Evolutionary conservation across 106 monocot species (phyloP), one percentile per base, ranked within the genome.

Genomic region (Allium fistulosum): DNA sequence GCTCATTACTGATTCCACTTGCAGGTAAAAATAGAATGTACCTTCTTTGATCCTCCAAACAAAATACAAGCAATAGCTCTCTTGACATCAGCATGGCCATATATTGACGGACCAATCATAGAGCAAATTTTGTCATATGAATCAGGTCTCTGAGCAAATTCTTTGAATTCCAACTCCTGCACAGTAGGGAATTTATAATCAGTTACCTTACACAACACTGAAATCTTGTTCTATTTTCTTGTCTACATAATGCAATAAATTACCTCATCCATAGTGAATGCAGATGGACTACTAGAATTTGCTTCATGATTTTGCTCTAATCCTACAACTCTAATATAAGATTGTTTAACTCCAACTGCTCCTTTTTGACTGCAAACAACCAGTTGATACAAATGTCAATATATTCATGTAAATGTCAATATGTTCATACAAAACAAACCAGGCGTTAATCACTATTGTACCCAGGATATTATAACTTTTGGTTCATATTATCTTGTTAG

Each of bases 1-100:
- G 1, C 37, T 37, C 37, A 5, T 37, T 37, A 37, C 37, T 5
- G 5, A 37, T 37, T 37, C 37, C 37, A 37, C 37, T 37, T 37
- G 37, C 37, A 37, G 37, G 37, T 37, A 37, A 37, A 37, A 37
- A 37, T 37, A 37, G 5, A 37, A 37, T 47, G 55, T 82, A 97
- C 97, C 92, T 97, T 97, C 76, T 80, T 89, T 49, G 97, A 92
- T 46, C 97, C 97, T 14, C 97, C 92, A 77, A 97, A 97, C 55
- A 97, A 58, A 65, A 97, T 69, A 69, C 97, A 97, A 74, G 92
- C 97, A 1, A 97, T 17, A 59, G 97, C 97, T 77, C 89, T 92
- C 84, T 97, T 97, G 49, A 97, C 87, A 81, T 97, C 97, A 79
- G 62, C 67, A 74, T 97, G 97, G 26, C 97, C 97, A 78, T 87